Base-by-base conservation (phyloP, 345 rosid genomes). In the Rubroshorea leprosula region DNA sequence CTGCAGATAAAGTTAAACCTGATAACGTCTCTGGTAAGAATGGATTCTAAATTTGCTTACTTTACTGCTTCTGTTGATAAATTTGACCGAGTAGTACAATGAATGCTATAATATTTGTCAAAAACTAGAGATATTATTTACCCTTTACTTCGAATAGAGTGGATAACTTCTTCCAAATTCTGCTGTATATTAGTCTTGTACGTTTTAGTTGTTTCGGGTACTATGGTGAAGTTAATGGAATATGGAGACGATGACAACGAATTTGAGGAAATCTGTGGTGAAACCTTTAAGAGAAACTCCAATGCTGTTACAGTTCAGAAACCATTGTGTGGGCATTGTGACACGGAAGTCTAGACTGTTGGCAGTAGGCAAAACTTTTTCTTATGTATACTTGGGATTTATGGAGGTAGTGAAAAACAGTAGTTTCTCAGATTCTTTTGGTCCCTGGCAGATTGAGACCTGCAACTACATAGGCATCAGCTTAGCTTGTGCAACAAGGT, bases 221-320 rank as follows among this genome's bases (percentile, higher is more conserved):
- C 97, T 23, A 75, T 87, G 65, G 77, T 85, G 61, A 85, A 87
- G 76, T 71, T 90, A 62, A 78, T 90, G 87, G 85, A 87, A 64
- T 83, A 90, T 70, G 85, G 93, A 16, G 83, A 87, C 17, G 95
- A 84, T 8, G 93, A 85, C 3, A 80, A 76, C 23, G 74, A 79
- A 27, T 49, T 65, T 0, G 82, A 83, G 17, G 86, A 78, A 70
- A 50, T 67, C 26, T 19, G 60, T 24, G 75, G 68, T 38, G 78
- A 65, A 60, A 44, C 74, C 13, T 23, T 24, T 0, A 24, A 49
- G 23, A 55, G 71, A 17, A 67, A 69, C 18, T 55, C 70, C 16
- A 49, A 17, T 52, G 44, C 59, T 18, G 49, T n/a, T 54, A 51
- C 68, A 16, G 47, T 47, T 49, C 61, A 48, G 61, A 85, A 83